Evolutionary conservation across 805 yeast species (phyloP).

Genomic region (Starmerella vaccinii): DNA sequence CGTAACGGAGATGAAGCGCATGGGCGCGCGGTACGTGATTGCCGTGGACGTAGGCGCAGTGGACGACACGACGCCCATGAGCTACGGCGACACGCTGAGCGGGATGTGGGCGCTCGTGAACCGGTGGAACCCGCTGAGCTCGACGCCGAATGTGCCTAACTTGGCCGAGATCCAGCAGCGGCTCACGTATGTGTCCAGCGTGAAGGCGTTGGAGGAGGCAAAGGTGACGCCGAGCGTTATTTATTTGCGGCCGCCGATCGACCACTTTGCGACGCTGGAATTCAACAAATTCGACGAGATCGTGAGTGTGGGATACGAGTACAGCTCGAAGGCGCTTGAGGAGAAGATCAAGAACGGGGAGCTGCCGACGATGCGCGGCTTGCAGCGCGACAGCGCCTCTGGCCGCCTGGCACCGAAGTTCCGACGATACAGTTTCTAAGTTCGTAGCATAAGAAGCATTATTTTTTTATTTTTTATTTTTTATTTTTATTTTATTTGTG

Average conservation of each 20-base stretch:
- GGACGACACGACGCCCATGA: slow-evolving; percentile 83
- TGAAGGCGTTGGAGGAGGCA: slow-evolving; percentile 81
- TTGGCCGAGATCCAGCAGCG: slow-evolving; percentile 92
- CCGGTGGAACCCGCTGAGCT: slow-evolving; percentile 81
- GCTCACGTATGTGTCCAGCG: slow-evolving; percentile 89
- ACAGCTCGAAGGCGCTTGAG: slow-evolving; percentile 51
- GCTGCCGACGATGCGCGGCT: slow-evolving; percentile 42
- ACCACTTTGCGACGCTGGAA: slow-evolving; percentile 80
- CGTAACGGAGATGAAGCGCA: slow-evolving; percentile 77
- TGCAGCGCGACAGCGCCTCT: slow-evolving; percentile 20
- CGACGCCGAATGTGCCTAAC: slow-evolving; percentile 78
- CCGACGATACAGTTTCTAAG: slow-evolving; percentile 20
- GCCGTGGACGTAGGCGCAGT: slow-evolving; percentile 95
- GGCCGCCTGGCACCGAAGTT: not conserved
- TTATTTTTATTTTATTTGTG: too few species aligned
- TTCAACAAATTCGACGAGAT: slow-evolving; percentile 88
- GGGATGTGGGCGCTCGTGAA: slow-evolving; percentile 86
- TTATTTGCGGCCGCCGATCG: slow-evolving; percentile 89
- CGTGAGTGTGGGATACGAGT: slow-evolving; percentile 64
- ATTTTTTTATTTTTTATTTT: too few species aligned
- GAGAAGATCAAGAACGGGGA: slow-evolving; percentile 43
- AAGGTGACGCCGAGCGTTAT: slow-evolving; percentile 74
- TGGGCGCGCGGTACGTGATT: slow-evolving; percentile 73
- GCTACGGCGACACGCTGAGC: slow-evolving; percentile 83
- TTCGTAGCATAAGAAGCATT: too few species aligned